Evolutionary conservation across 495 filamentous ascomycete species (phyloP).

Genomic region (Neurospora sp.): DNA sequence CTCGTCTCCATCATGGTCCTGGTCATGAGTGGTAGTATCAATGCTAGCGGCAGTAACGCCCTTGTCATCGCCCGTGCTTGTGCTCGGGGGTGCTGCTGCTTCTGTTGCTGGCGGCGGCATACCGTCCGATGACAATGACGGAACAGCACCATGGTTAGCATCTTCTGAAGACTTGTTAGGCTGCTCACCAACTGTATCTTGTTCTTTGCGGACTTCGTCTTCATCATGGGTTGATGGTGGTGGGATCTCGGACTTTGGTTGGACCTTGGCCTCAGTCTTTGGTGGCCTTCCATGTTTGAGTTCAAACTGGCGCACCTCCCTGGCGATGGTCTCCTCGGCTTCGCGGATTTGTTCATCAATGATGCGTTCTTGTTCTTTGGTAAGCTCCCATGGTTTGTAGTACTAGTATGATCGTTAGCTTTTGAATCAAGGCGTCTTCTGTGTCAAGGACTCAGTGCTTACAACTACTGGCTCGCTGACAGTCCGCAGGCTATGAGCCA

Average conservation of each 20-base stretch:
- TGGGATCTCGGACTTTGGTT: neutral
- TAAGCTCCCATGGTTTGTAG: constrained; percentile 79
- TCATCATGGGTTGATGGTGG: neutral
- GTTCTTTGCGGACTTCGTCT: neutral
- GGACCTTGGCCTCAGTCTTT: neutral
- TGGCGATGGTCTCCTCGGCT: constrained; percentile 34
- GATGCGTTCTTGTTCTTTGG: constrained; percentile 36
- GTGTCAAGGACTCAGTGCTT: constrained; percentile 17
- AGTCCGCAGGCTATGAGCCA: constrained; percentile 68
- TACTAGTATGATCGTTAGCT: constrained; percentile 45
- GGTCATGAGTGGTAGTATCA: constrained; percentile 20
- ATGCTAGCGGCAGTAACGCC: neutral
- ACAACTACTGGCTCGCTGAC: constrained; percentile 67
- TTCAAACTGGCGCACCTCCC: constrained; percentile 34
- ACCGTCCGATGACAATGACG: constrained; percentile 7
- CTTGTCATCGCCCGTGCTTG: neutral
- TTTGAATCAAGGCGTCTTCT: constrained; percentile 1
- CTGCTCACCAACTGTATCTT: constrained; percentile 31
- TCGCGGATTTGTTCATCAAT: constrained; percentile 38
- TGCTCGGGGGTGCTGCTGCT: constrained; percentile 9
- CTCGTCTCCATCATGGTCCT: constrained; percentile 61
- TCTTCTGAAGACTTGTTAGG: constrained; percentile 27
- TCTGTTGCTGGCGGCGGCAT: constrained; percentile 8
- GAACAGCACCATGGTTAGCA: constrained; percentile 26
- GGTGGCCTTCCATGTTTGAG: neutral